Percentiles rank a stretch among this genome's conserved stretches.
Evolutionary conservation across 495 filamentous ascomycete species (phyloP).

Genomic region (Hyphodiscus hymeniophilus): DNA sequence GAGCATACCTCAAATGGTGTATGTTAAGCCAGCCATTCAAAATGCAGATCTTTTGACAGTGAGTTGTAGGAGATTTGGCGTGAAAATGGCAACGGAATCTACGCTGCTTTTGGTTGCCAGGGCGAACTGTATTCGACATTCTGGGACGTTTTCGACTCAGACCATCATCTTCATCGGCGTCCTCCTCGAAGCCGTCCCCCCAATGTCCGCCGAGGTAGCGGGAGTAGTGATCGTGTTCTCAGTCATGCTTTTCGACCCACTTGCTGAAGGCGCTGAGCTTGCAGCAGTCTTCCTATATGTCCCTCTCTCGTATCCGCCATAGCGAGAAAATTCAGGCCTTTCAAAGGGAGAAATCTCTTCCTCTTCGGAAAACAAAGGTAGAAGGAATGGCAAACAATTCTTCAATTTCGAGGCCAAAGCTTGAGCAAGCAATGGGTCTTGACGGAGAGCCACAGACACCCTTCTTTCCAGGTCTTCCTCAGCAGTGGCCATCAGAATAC

Average conservation of each 20-base stretch:
- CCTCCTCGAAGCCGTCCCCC: background rate
- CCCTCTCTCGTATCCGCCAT: constrained; percentile 1
- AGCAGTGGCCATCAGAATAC: background rate
- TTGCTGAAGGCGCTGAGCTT: background rate
- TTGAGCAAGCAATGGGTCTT: background rate
- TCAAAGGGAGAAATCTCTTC: background rate
- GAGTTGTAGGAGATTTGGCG: background rate
- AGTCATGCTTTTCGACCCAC: background rate
- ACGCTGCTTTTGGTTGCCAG: background rate
- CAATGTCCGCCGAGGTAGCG: constrained; percentile 1
- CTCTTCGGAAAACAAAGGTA: background rate
- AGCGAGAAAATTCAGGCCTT: background rate
- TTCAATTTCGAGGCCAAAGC: background rate
- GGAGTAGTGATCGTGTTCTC: background rate
- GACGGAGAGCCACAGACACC: background rate
- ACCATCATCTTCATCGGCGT: constrained; percentile 1
- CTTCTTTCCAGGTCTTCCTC: constrained; percentile 1
- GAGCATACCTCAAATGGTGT: constrained; percentile 1
- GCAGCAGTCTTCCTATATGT: background rate
- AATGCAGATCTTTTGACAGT: background rate
- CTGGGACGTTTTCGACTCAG: background rate
- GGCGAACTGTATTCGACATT: background rate
- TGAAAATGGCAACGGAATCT: constrained; percentile 4
- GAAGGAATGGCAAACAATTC: background rate
- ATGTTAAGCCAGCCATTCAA: background rate